Percentiles rank a stretch among this genome's conserved stretches.
Conservation (phyloP, 148 eudicot species). For the Chenopodium suecicum region DNA sequence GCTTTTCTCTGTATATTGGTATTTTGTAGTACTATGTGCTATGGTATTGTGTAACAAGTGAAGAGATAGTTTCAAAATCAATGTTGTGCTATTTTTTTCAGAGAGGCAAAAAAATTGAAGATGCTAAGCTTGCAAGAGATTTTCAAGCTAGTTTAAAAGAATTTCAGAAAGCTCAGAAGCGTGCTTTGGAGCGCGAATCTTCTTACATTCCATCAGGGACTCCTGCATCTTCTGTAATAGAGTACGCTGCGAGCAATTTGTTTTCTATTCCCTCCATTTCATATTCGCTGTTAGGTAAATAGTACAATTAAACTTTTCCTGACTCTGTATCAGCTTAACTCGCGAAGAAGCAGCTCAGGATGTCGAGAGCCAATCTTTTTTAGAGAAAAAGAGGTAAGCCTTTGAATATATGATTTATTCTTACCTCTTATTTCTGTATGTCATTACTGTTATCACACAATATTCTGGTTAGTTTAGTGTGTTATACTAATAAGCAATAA, state of each 20-base stretch:
- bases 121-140: conserved; percentile 69
- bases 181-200: conserved; percentile 64
- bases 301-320: not conserved
- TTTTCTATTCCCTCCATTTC: not conserved
- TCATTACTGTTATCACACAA: too few species aligned
- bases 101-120: conserved; percentile 50
- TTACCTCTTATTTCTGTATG: too few species aligned
- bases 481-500: too few species aligned
- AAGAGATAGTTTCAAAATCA: not conserved
- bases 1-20: too few species aligned
- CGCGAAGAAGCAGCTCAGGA: conserved; percentile 41
- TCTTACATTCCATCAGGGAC: conserved; percentile 42
- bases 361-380: conserved; percentile 53
- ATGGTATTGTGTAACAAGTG: too few species aligned
- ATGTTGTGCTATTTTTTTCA: conserved; percentile 19
- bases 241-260: conserved; percentile 26
- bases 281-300: not conserved
- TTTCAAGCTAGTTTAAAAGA: conserved; percentile 53
- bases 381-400: conserved; percentile 50
- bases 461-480: too few species aligned
- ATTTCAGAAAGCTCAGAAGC: conserved; percentile 62
- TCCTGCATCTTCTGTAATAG: conserved; percentile 30
- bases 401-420: not conserved
- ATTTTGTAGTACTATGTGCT: too few species aligned
- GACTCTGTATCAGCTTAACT: conserved; percentile 26